Conservation (phyloP, 2,329 filamentous ascomycete species). For the Ophiognomonia clavigignenti-juglandacearum region DNA sequence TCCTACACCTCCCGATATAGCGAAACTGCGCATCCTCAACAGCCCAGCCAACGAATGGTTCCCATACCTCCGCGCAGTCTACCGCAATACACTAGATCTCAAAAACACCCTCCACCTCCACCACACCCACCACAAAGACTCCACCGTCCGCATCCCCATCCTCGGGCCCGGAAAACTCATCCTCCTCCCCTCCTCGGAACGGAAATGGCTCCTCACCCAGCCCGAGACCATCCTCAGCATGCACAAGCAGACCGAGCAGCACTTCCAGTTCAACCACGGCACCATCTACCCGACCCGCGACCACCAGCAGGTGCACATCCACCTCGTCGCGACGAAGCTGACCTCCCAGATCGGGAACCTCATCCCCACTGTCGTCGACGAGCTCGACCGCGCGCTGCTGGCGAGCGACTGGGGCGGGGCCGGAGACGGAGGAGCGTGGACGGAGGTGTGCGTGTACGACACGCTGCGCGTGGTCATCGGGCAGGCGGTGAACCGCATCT, state of each 20-base stretch:
- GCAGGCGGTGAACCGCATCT: constrained; percentile 11
- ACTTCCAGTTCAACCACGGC: constrained; percentile 8
- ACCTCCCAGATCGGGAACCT: constrained; percentile 8
- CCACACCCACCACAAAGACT: constrained; percentile 11
- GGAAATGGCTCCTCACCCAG: constrained; percentile 9
- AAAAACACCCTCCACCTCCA: constrained; percentile 10
- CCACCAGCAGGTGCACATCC: constrained; percentile 9
- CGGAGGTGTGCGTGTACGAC: constrained; percentile 11
- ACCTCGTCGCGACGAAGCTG: constrained; percentile 8
- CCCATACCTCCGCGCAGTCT: constrained; percentile 7
- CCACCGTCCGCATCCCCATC: constrained; percentile 9
- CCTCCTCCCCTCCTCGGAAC: constrained; percentile 2
- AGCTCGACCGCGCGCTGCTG: constrained; percentile 9
- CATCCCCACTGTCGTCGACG: constrained; percentile 6
- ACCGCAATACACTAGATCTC: constrained; percentile 7
- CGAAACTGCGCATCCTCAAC: constrained; percentile 1
- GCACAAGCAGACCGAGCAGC: constrained; percentile 10
- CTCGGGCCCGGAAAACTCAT: constrained; percentile 6
- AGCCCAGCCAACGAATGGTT: constrained; percentile 3
- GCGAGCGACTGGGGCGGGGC: not conserved
- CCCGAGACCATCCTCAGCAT: constrained; percentile 12
- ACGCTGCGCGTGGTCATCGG: constrained; percentile 8
- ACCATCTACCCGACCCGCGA: constrained; percentile 11
- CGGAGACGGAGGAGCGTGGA: not conserved
- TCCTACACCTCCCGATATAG: constrained; percentile 3